Base-by-base conservation (phyloP, 2,329 filamentous ascomycete genomes). In the Aspergillus hortae region DNA sequence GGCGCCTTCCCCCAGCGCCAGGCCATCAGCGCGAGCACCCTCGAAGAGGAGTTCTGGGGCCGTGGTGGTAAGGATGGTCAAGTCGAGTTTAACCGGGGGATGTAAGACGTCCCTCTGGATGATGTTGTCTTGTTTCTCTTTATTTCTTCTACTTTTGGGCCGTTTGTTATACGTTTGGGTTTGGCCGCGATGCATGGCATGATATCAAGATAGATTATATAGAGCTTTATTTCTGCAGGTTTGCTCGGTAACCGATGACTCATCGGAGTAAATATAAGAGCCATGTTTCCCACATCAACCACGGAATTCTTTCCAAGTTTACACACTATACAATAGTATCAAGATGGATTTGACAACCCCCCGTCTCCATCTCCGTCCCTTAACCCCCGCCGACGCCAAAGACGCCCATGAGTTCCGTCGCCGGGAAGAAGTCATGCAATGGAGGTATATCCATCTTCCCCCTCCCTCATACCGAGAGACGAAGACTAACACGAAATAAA, bases 21-120 rank as follows among this genome's bases (percentile, higher is more conserved):
- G 77, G 83, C 83, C 57, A 88, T 97, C 40, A 82, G 80, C 57
- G 91, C 88, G 1, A 80, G 83, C 27, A 84, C 77, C 46, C 75
- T 99, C 51, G 94, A 97, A 78, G 79, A 87, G 57, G 89, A 96
- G 73, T 97, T 99, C 70, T 87, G 87, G 74, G 87, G 84, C 6
- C 83, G 82, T 51, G 92, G 90, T 30, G 92, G 92, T 1, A 82
- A 87, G 57, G 82, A 82, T 49, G 92, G 89, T 0, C 79, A 90
- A 77, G 89, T 99, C n/a, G 90, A 95, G 69, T 97, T 99, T 74
- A 97, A 99, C 73, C 84, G 94, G 65, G 94, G 94, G 11, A 92
- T 99, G 63, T 96, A 76, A 21, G 35, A 17, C 19, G 12, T n/a
- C 14, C 14, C 12, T 17, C 15, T 4, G 35, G 14, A 38, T 42